A percentile compares a stretch with the other conserved stretches of the same genome.
Evolutionary conservation across 169 alveolate species (phyloP).

Genomic region (Cryptosporidium canis): DNA sequence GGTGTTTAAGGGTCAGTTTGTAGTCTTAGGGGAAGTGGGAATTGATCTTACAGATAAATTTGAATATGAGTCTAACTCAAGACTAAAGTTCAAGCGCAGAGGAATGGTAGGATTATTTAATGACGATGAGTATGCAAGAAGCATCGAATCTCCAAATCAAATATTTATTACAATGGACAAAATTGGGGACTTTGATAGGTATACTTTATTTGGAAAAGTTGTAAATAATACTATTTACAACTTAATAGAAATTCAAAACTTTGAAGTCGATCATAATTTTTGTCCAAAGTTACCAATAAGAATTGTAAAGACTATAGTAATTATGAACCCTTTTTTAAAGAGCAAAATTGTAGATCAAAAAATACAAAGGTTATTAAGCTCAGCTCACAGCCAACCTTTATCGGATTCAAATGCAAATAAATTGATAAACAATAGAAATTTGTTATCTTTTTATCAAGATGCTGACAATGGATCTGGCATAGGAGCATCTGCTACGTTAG

Average conservation of each 20-base stretch:
- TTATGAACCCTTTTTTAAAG: slow-evolving; percentile 1
- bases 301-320: not conserved
- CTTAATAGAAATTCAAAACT: slow-evolving; percentile 76
- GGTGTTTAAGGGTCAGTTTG: not conserved
- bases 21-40: not conserved
- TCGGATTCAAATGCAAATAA: not conserved
- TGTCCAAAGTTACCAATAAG: not conserved
- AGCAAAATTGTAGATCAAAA: not conserved
- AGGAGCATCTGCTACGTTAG: not conserved
- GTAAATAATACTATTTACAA: slow-evolving; percentile 81
- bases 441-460: not conserved
- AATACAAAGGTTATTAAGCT: not conserved
- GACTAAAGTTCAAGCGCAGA: not conserved
- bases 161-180: slow-evolving; percentile 82
- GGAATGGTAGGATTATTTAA: not conserved
- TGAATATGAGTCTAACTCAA: not conserved
- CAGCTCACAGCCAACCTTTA: not conserved
- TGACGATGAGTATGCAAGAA: not conserved
- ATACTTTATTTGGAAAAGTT: slow-evolving; percentile 84
- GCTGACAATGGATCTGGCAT: not conserved
- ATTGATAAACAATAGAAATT: not conserved
- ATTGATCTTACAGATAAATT: not conserved
- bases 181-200: slow-evolving; percentile 81
- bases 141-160: not conserved
- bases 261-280: slow-evolving; percentile 76